Evolutionary conservation across 2,329 filamentous ascomycete species (phyloP).

Genomic region (Mollisia scopiformis): DNA sequence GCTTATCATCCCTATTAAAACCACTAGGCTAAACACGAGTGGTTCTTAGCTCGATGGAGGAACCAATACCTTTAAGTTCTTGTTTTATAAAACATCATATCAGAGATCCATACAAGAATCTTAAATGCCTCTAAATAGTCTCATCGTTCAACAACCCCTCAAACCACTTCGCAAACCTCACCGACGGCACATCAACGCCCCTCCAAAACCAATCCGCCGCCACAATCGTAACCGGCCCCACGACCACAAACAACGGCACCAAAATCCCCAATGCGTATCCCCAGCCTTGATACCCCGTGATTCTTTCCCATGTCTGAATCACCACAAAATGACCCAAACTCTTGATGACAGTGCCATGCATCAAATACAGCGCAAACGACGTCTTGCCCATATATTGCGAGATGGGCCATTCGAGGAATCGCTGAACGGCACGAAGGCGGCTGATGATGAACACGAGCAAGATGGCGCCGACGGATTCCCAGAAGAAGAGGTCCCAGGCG

Average conservation of each 20-base stretch:
- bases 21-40: no score
- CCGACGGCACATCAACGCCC: constrained; percentile 61
- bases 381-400: constrained; percentile 66
- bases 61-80: no score
- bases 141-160: constrained; percentile 45
- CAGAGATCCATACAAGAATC: no score
- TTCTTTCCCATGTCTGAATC: constrained; percentile 46
- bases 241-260: constrained; percentile 60
- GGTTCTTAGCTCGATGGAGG: no score
- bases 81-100: no score
- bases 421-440: constrained; percentile 58
- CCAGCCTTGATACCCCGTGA: constrained; percentile 66
- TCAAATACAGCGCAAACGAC: constrained; percentile 65
- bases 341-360: constrained; percentile 65
- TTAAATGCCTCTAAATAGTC: not conserved
- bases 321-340: constrained; percentile 46
- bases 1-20: no score
- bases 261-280: constrained; percentile 67
- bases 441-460: constrained; percentile 58
- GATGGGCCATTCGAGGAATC: constrained; percentile 60
- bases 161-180: constrained; percentile 59
- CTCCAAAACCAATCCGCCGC: constrained; percentile 53
- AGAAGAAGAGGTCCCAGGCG: constrained; percentile 69
- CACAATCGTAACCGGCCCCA: constrained; percentile 50
- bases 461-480: constrained; percentile 62